Evolutionary conservation across 1,139 yeast genomes (phyloP), one percentile per base, ranked within the genome.

Genomic region (Pichia sp.): DNA sequence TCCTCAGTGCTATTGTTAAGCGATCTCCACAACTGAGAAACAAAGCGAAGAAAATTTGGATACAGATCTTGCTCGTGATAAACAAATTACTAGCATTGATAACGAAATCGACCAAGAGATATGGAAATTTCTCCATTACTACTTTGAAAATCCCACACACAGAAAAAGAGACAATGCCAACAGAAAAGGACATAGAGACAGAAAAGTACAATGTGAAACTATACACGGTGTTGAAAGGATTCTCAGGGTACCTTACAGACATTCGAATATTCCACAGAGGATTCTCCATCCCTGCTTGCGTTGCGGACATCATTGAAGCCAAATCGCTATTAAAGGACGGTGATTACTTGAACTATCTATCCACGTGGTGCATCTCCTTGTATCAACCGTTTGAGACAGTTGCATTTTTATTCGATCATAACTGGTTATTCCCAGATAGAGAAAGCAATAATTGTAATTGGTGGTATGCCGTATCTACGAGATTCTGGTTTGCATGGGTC

Each of bases 331-430:
- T 75, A 3, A 37, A 44, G 6, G 40, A 52, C 2, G 53, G 50
- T 27, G 51, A 59, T 4, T 45, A 46, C 31, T 18, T 65, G 9
- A 60, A 63, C 31, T 50, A 53, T 24, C 20, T 62, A 7, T 62
- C 62, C 37, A 56, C 60, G 4, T 44, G 61, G 9, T 55, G 64
- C n/a, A 63, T 65, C 24, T 59, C 62, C 11, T 48, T 56, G 1
- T 61, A 57, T 34, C 83, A 79, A 58, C 66, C 77, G 7, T 63
- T 78, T 38, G 84, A 79, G 55, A 77, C 78, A 48, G 72, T 75
- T n/a, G 83, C 82, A 2, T 79, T 81, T 77, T 64, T 75, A 37
- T 72, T 78, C 3, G 82, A 77, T 42, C 83, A 78, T 57, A 69
- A 75, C 53, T 78, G 81, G 79, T 67, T 77, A 2, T 70, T 72